Conservation (phyloP, 805 yeast species). For the Ogataea pini region DNA sequence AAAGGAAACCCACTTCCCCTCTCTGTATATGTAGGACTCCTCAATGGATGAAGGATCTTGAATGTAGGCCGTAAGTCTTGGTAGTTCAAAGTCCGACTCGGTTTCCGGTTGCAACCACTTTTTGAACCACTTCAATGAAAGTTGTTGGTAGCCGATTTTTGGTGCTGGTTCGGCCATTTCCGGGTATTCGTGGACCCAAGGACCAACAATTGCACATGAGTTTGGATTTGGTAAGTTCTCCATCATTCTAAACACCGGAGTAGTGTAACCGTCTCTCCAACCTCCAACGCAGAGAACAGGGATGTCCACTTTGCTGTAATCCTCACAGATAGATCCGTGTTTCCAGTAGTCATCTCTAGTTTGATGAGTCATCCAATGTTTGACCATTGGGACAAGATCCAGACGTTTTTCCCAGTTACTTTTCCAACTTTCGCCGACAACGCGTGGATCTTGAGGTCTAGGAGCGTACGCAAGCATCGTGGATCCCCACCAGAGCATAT, state of each 20-base stretch:
- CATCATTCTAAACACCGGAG: conserved; percentile 45
- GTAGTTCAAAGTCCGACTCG: conserved; percentile 31
- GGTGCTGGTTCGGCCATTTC: conserved; percentile 50
- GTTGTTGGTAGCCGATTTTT: conserved; percentile 44
- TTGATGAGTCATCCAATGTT: conserved; percentile 45
- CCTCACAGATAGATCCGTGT: conserved; percentile 48
- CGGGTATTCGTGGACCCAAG: conserved; percentile 52
- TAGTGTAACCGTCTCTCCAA: conserved; percentile 50
- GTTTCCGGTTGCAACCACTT: conserved; percentile 38
- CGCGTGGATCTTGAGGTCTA: conserved; percentile 47
- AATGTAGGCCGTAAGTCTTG: conserved; percentile 41
- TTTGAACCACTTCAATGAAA: conserved; percentile 43
- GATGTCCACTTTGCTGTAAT: conserved; percentile 40
- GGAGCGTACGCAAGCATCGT: conserved; percentile 47
- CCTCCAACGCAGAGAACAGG: conserved; percentile 49
- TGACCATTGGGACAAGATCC: conserved; percentile 41
- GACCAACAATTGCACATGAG: conserved; percentile 42
- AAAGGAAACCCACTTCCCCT: conserved; percentile 43
- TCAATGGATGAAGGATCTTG: conserved; percentile 44
- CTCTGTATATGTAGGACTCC: conserved; percentile 40
- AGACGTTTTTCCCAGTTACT: conserved; percentile 43
- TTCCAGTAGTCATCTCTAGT: conserved; percentile 48
- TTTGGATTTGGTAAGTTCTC: conserved; percentile 43
- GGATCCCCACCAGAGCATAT: conserved; percentile 54
- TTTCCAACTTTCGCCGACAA: conserved; percentile 42